These are phyloP conservation scores for Blastomyces silverae DNA, from an alignment of 2,329 filamentous ascomycete genomes.

Conservation along the genomic window DNA sequence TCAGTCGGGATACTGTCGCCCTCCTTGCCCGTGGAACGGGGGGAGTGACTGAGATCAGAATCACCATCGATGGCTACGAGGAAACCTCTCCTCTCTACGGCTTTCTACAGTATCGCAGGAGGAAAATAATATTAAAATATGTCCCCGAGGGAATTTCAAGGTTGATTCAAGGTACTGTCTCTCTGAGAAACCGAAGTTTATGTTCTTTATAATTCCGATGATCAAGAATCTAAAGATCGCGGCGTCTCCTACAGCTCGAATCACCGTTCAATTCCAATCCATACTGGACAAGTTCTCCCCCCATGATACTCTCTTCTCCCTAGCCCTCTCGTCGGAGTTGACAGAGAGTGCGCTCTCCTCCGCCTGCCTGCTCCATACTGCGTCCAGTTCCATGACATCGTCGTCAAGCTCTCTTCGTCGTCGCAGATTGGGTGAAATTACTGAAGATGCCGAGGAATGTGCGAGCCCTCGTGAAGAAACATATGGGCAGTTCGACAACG, in stretches of 20 bases:
- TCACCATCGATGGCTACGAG: slow-evolving; percentile 67
- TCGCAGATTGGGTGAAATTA: slow-evolving; percentile 79
- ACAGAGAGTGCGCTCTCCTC: slow-evolving; percentile 82
- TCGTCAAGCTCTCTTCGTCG: slow-evolving; percentile 72
- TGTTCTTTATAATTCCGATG: slow-evolving; percentile 14
- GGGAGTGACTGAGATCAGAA: slow-evolving; percentile 76
- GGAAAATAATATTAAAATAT: slow-evolving; percentile 88
- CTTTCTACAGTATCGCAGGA: slow-evolving; percentile 78
- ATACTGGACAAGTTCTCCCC: slow-evolving; percentile 58
- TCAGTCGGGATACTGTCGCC: slow-evolving; percentile 78
- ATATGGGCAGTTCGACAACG: slow-evolving; percentile 4
- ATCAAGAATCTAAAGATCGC: slow-evolving; percentile 5
- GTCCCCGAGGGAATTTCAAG: slow-evolving; percentile 85
- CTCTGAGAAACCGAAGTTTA: slow-evolving; percentile 16
- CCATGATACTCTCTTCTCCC: slow-evolving; percentile 76
- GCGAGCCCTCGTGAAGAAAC: slow-evolving; percentile 45
- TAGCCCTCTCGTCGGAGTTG: slow-evolving; percentile 67
- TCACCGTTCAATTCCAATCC: slow-evolving; percentile 61
- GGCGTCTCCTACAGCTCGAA: slow-evolving; percentile 57
- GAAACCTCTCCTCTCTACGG: slow-evolving; percentile 87
- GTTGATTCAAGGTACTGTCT: slow-evolving; percentile 72
- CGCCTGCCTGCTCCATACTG: slow-evolving; percentile 81
- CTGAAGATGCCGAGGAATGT: slow-evolving; percentile 84
- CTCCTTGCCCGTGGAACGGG: slow-evolving; percentile 69
- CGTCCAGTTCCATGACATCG: slow-evolving; percentile 76